Evolutionary conservation across 176 grass and related monocot genomes (phyloP), one percentile per base, ranked within the genome.

Genomic region (Carex cristatella): DNA sequence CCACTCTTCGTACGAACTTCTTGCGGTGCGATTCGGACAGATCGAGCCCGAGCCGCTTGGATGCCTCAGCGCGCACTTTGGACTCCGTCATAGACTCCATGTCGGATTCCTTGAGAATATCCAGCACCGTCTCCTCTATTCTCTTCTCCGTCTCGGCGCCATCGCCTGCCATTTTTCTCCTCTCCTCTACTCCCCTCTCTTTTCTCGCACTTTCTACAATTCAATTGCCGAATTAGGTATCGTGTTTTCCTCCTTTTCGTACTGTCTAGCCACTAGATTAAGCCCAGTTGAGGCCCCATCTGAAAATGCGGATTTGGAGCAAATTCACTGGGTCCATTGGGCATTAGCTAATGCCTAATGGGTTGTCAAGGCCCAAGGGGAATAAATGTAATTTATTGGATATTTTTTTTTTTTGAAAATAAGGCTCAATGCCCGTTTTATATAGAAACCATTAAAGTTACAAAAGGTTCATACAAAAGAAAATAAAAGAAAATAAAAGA

Each of bases 81-180:
- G 62, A 70, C 83, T 98, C 95, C 55, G 93, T 90, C 27, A 88
- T 53, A 40, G 89, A 88, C 9, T 61, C 77, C 95, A 98, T 87
- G 69, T 98, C 87, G 31, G 95, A 69, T 2, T 58, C 89, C 61
- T 83, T 84, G 18, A 95, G 91, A 56, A 95, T 92, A 58, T 98
- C 88, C 76, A 98, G 60, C 48, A 95, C 93, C 86, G 88, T 64
- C 70, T 15, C 83, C 93, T 95, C 87, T 56, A 98, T 91, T 72
- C 84, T 84, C 65, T 84, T 81, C 88, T 92, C 84, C 76, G 71
- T 93, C 77, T 98, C 93, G 79, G 91, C 93, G 35, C 38, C 82
- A 35, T 66, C 48, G 56, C 72, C 68, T 63, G 61, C 73, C 66
- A 66, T 67, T 79, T 51, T 5, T 40, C 38, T 5, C 4, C 38